Percentiles rank a stretch among this genome's conserved stretches.
These are phyloP conservation scores for Lasiodiplodia sp. DNA, from an alignment of 2,329 filamentous ascomycete species.

Conservation along the genomic window DNA sequence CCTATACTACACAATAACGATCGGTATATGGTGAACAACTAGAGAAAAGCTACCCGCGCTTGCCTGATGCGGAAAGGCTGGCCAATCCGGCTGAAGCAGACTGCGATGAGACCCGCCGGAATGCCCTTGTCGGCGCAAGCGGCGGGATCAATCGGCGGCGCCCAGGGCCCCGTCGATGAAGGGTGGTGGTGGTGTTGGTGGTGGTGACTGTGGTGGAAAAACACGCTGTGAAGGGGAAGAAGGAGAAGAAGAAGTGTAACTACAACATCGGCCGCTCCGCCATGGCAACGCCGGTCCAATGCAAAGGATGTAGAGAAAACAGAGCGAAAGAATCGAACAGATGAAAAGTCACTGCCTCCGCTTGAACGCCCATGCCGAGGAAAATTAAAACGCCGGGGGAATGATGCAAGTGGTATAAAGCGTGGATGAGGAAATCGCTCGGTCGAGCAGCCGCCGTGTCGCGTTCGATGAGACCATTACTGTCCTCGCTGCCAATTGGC, in stretches of 20 bases:
- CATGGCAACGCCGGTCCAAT: slow-evolving; percentile 24
- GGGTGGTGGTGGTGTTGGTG: too few relatives aligned
- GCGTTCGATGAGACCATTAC: slow-evolving; percentile 13
- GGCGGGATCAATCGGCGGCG: slow-evolving; percentile 9
- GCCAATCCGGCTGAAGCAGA: background rate
- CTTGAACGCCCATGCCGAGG: slow-evolving; percentile 25
- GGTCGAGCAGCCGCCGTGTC: slow-evolving; percentile 29
- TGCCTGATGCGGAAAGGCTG: background rate
- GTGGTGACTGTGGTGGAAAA: background rate
- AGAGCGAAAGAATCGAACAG: slow-evolving; percentile 23
- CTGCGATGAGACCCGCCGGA: slow-evolving; percentile 9
- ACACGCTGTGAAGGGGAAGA: background rate
- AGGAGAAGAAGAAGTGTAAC: background rate
- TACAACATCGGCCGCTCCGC: slow-evolving; percentile 18
- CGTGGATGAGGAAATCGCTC: slow-evolving; percentile 29
- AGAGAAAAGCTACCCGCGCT: slow-evolving; percentile 1
- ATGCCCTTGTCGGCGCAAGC: background rate
- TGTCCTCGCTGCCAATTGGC: slow-evolving; percentile 20
- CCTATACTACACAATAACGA: slow-evolving; percentile 32
- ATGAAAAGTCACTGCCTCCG: slow-evolving; percentile 13
- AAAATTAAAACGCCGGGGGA: slow-evolving; percentile 28
- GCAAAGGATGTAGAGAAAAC: slow-evolving; percentile 25
- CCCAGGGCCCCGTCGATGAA: background rate
- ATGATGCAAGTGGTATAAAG: slow-evolving; percentile 31
- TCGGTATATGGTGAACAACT: slow-evolving; percentile 19